phyloP scores from a whole-genome alignment of 148 eudicot species.

The Rhododendron ferrugineum region DNA sequence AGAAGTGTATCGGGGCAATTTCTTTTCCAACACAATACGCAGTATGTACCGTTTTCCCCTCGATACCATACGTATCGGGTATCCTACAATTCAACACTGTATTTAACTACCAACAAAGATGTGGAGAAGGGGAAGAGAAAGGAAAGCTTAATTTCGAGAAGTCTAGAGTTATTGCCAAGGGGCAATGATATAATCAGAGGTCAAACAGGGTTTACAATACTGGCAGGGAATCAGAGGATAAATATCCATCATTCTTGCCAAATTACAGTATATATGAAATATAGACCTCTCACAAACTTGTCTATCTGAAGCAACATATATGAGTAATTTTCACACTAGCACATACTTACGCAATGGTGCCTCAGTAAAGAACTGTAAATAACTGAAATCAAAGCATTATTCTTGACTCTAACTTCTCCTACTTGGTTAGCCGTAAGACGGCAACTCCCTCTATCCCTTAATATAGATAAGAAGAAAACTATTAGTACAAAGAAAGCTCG shows the following conservation, averaged over 20 bases:
- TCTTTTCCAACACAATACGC: neutral
- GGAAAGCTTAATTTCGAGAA: neutral
- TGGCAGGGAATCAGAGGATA: neutral
- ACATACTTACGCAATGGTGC: neutral
- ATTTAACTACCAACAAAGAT: neutral
- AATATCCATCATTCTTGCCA: neutral
- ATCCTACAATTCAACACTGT: neutral
- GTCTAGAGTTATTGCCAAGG: neutral
- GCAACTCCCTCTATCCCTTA: neutral
- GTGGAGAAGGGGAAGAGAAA: neutral
- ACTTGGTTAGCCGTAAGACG: neutral
- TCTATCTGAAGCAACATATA: neutral
- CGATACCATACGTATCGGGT: neutral
- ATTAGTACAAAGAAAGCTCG: neutral
- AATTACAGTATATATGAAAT: neutral
- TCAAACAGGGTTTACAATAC: neutral
- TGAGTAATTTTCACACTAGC: neutral
- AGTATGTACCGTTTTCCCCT: neutral
- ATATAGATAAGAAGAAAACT: neutral
- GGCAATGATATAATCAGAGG: constrained; percentile 1
- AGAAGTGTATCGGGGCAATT: neutral
- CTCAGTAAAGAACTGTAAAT: neutral
- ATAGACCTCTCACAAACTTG: neutral
- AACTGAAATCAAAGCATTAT: neutral
- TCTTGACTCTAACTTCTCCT: neutral